A percentile compares a stretch with the other conserved stretches of the same genome.
phyloP scores from a whole-genome alignment of 768 basidiomycete species.

The Mycena rosella region DNA sequence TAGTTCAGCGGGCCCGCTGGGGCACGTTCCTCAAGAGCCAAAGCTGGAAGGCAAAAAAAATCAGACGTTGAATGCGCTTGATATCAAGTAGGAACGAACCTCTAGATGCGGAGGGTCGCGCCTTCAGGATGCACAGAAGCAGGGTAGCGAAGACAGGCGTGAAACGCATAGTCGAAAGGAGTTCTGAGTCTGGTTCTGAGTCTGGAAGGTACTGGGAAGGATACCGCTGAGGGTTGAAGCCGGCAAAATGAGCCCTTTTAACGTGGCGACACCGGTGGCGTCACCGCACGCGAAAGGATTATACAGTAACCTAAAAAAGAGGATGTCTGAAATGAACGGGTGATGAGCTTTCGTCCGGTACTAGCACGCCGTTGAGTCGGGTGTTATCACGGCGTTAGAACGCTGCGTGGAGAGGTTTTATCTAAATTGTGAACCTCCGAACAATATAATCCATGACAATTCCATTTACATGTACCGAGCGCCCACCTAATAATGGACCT shows the following conservation, averaged over 20 bases:
- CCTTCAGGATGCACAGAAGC: constrained; percentile 13
- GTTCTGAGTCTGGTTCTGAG: too few relatives aligned
- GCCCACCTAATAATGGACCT: not conserved
- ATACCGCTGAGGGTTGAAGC: not conserved
- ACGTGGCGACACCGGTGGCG: too few relatives aligned
- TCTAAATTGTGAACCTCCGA: too few relatives aligned
- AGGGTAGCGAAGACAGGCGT: constrained; percentile 12
- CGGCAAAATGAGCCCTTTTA: not conserved
- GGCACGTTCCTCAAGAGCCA: not conserved
- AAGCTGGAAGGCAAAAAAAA: not conserved
- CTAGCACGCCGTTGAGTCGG: too few relatives aligned
- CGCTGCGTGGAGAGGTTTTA: too few relatives aligned
- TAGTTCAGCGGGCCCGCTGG: not conserved
- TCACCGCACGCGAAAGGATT: too few relatives aligned
- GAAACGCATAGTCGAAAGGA: constrained; percentile 10
- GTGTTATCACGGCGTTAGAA: too few relatives aligned
- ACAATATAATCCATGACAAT: not conserved
- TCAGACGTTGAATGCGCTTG: not conserved
- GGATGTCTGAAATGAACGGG: not conserved
- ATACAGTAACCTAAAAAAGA: not conserved
- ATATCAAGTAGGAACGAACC: not conserved
- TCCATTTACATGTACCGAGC: too few relatives aligned
- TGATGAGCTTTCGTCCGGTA: too few relatives aligned
- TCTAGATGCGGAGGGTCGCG: not conserved
- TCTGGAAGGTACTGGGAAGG: not conserved